Evolutionary conservation across 768 basidiomycete genomes (phyloP).

Genomic region (Punctularia strigosozonata): DNA sequence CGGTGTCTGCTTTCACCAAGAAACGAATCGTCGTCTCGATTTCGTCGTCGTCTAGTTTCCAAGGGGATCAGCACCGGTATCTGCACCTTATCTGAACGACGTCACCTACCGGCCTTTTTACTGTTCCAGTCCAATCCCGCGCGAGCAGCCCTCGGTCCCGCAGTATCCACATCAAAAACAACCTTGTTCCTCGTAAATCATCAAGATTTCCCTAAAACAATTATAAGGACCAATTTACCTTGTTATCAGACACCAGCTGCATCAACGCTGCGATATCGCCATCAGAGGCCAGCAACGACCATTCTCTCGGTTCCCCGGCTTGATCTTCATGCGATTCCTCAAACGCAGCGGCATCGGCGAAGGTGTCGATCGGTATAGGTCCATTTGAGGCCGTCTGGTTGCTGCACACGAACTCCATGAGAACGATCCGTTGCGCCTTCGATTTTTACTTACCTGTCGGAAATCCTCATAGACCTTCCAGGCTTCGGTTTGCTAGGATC

Average conservation of each 20-base stretch:
- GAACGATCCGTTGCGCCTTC: background rate
- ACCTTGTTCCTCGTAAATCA: too few relatives aligned
- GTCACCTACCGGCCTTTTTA: constrained; percentile 65
- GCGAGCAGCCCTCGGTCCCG: constrained; percentile 43
- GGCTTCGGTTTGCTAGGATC: constrained; percentile 54
- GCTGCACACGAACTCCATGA: constrained; percentile 20
- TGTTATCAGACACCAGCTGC: constrained; percentile 72
- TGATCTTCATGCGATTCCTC: constrained; percentile 41
- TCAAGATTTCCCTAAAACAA: too few relatives aligned
- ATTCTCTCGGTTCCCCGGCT: constrained; percentile 52
- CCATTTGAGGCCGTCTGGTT: constrained; percentile 63
- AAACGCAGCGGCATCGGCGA: constrained; percentile 57
- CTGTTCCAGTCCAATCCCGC: constrained; percentile 69
- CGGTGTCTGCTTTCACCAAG: background rate
- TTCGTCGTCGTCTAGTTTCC: constrained; percentile 64
- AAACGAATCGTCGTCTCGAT: constrained; percentile 67
- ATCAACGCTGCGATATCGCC: constrained; percentile 72
- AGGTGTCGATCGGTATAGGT: constrained; percentile 47
- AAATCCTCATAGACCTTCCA: constrained; percentile 66
- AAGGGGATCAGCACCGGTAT: constrained; percentile 3
- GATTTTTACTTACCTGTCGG: constrained; percentile 41
- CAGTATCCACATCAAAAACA: constrained; percentile 60
- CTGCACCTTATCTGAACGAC: background rate
- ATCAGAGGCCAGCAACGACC: constrained; percentile 71
- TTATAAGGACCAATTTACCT: too few relatives aligned